Conservation (phyloP, 1,284 basidiomycete species). For the Vanrija sp. region DNA sequence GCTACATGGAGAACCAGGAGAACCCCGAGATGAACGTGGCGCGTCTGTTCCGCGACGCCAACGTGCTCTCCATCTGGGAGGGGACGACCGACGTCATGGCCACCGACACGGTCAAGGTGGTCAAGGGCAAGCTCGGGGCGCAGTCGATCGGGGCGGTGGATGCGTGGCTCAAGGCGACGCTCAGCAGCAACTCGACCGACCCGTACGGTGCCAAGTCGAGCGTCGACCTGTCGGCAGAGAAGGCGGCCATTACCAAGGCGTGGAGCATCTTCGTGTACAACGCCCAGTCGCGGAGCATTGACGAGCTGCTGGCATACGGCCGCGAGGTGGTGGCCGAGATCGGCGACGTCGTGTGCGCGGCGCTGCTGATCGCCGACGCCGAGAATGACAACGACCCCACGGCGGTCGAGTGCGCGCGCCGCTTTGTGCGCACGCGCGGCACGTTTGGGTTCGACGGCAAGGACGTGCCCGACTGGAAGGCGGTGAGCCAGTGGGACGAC, state of each 20-base stretch:
- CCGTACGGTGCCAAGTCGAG: too few relatives aligned
- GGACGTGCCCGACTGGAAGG: constrained; percentile 1
- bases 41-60: constrained; percentile 57
- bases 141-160: neutral
- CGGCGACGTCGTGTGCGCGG: constrained; percentile 10
- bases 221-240: neutral
- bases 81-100: constrained; percentile 53
- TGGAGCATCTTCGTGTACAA: neutral
- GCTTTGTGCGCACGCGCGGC: constrained; percentile 1
- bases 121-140: constrained; percentile 3
- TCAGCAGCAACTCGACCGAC: neutral
- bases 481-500: constrained; percentile 5
- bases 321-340: constrained; percentile 5
- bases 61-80: constrained; percentile 80
- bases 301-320: constrained; percentile 10
- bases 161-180: constrained; percentile 2
- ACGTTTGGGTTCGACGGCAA: neutral
- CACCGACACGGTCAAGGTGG: constrained; percentile 18
- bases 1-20: constrained; percentile 76
- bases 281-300: neutral
- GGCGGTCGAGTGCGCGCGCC: constrained; percentile 6
- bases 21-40: constrained; percentile 49
- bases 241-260: neutral
- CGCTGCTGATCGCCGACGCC: constrained; percentile 13
- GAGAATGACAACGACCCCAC: constrained; percentile 9